A percentile compares a stretch with the other conserved stretches of the same genome.
phyloP scores from a whole-genome alignment of 257 asterid genomes.

The Solanum rostratum region DNA sequence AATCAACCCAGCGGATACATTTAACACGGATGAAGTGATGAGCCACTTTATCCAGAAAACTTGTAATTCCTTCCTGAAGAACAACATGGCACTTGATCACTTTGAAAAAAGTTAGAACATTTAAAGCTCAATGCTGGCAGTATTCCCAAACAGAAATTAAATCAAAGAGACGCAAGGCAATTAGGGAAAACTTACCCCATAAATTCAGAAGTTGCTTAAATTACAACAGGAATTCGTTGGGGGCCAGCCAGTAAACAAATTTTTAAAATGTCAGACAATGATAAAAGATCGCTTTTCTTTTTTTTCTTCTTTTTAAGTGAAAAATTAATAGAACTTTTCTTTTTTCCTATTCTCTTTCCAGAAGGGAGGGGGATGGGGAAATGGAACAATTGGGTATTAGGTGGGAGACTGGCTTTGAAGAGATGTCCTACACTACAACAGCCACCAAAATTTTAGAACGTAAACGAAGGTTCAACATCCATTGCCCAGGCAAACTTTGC shows the following conservation, averaged over 20 bases:
- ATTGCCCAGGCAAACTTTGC: slow-evolving; percentile 95
- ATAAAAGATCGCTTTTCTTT: neutral
- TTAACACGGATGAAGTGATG: neutral
- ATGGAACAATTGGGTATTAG: neutral
- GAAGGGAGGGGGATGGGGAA: neutral
- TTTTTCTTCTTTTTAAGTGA: neutral
- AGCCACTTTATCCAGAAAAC: neutral
- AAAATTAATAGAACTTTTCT: neutral
- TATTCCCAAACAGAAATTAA: neutral
- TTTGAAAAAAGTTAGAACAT: neutral
- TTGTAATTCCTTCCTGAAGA: neutral
- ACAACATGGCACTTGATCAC: neutral
- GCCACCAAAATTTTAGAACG: slow-evolving; percentile 39
- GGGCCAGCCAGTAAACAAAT: neutral
- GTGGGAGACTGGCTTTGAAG: neutral
- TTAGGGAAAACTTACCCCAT: slow-evolving; percentile 1
- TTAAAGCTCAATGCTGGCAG: neutral
- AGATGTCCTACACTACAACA: slow-evolving; percentile 2
- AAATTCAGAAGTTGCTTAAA: neutral
- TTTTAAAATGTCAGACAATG: slow-evolving; percentile 8
- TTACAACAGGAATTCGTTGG: slow-evolving; percentile 1
- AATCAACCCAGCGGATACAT: neutral
- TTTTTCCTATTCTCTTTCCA: neutral
- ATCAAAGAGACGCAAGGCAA: neutral
- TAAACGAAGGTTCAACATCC: slow-evolving; percentile 88